Conservation (phyloP, 2,329 filamentous ascomycete species). For the Hypoxylon sp. region DNA sequence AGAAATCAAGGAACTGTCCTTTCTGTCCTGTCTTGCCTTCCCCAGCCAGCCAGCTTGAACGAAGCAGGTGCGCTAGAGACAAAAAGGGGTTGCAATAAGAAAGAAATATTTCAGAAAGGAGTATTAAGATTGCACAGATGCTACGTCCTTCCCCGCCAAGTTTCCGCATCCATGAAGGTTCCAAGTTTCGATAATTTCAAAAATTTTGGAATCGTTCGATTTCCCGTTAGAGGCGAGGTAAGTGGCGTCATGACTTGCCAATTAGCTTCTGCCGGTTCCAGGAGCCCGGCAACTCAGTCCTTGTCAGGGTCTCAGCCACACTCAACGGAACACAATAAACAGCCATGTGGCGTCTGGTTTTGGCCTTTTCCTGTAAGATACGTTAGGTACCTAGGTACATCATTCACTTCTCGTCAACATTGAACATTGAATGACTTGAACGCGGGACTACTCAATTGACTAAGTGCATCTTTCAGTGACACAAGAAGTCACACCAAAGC, state of each 20-base stretch:
- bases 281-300: background rate
- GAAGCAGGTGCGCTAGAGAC: slow-evolving; percentile 13
- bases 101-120: slow-evolving; percentile 25
- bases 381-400: too few species aligned
- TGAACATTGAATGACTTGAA: background rate
- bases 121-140: slow-evolving; percentile 34
- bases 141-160: slow-evolving; percentile 25
- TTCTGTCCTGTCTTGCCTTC: slow-evolving; percentile 22
- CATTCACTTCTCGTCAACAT: too few species aligned
- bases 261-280: slow-evolving; percentile 16
- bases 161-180: slow-evolving; percentile 13
- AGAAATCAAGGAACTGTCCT: slow-evolving; percentile 22
- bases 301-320: too few species aligned
- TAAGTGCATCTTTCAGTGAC: background rate
- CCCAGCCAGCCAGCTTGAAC: too few species aligned
- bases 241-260: slow-evolving; percentile 40
- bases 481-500: background rate
- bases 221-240: slow-evolving; percentile 16
- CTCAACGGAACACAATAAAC: too few species aligned
- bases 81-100: slow-evolving; percentile 27
- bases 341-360: background rate
- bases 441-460: background rate
- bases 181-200: slow-evolving; percentile 38
- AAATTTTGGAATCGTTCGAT: slow-evolving; percentile 38
- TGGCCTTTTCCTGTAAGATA: too few species aligned